Conservation (phyloP, 768 basidiomycete species). For the Hericium erinaceus region DNA sequence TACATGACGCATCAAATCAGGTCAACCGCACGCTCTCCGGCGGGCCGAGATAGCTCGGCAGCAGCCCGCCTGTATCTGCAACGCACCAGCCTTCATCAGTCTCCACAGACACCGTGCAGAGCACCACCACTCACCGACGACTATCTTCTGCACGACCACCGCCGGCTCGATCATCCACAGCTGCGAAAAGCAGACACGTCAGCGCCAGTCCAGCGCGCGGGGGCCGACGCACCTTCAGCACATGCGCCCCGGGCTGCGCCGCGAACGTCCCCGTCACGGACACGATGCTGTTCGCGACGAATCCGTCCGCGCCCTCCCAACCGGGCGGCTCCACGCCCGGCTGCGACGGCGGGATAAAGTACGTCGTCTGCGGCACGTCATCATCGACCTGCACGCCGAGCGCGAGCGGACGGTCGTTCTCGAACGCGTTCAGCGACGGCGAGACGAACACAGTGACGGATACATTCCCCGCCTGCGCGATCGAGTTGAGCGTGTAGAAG, state of each 20-base stretch:
- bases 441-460: slow-evolving; percentile 40
- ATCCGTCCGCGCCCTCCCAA: slow-evolving; percentile 42
- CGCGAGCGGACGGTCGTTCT: slow-evolving; percentile 37
- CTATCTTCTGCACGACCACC: slow-evolving; percentile 52
- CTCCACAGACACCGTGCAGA: no score
- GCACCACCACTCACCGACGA: slow-evolving; percentile 34
- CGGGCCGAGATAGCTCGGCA: slow-evolving; percentile 52
- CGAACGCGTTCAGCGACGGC: slow-evolving; percentile 45
- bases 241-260: slow-evolving; percentile 44
- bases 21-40: slow-evolving; percentile 37
- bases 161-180: slow-evolving; percentile 52
- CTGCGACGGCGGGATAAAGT: slow-evolving; percentile 37
- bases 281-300: slow-evolving; percentile 45
- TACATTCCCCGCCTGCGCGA: slow-evolving; percentile 29
- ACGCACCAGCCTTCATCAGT: no score
- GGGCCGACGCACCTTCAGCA: slow-evolving; percentile 28
- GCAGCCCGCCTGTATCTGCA: slow-evolving; percentile 43
- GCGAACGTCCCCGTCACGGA: slow-evolving; percentile 30
- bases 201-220: neutral
- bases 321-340: slow-evolving; percentile 36
- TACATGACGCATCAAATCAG: no score
- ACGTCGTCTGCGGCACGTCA: slow-evolving; percentile 28
- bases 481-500: slow-evolving; percentile 50
- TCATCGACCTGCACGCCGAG: slow-evolving; percentile 45
- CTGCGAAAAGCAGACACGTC: neutral